Conservation (phyloP, 768 basidiomycete genomes). For the Lepiota venenata region DNA sequence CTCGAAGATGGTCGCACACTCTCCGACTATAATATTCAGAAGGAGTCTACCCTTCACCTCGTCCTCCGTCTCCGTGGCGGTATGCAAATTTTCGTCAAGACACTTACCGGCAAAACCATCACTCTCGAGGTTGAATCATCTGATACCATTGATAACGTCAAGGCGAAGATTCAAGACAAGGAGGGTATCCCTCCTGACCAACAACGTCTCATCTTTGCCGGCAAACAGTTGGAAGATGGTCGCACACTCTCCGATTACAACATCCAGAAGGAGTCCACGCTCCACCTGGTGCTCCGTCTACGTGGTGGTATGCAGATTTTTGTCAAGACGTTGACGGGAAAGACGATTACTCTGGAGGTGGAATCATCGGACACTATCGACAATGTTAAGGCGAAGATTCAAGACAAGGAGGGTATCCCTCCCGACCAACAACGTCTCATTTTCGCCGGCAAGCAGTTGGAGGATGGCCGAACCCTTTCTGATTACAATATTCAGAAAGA, state of each 20-base stretch:
- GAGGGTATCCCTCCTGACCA: conserved; percentile 86
- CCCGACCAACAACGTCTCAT: conserved; percentile 88
- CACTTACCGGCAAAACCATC: conserved; percentile 86
- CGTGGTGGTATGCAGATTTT: conserved; percentile 93
- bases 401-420: conserved; percentile 82
- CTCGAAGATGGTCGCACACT: conserved; percentile 92
- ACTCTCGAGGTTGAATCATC: conserved; percentile 88
- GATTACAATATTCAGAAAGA: conserved; percentile 86
- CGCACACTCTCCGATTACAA: conserved; percentile 90
- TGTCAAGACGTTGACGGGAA: conserved; percentile 84
- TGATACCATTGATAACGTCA: conserved; percentile 86
- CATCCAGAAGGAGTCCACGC: conserved; percentile 87
- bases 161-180: conserved; percentile 93
- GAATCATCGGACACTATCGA: conserved; percentile 94
- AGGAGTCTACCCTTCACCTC: conserved; percentile 88
- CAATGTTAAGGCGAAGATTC: conserved; percentile 82
- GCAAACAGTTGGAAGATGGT: conserved; percentile 90
- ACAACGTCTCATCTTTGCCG: conserved; percentile 89
- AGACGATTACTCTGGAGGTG: conserved; percentile 92
- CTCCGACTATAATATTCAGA: conserved; percentile 92
- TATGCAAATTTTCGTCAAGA: conserved; percentile 85
- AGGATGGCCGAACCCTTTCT: conserved; percentile 89
- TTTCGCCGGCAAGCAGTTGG: conserved; percentile 93
- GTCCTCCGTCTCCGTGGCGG: conserved; percentile 92
- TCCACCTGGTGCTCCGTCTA: conserved; percentile 79